A percentile compares a stretch with the other conserved stretches of the same genome.
Evolutionary conservation across 1,284 basidiomycete species (phyloP).

Genomic region (Phenoliferia sp.): DNA sequence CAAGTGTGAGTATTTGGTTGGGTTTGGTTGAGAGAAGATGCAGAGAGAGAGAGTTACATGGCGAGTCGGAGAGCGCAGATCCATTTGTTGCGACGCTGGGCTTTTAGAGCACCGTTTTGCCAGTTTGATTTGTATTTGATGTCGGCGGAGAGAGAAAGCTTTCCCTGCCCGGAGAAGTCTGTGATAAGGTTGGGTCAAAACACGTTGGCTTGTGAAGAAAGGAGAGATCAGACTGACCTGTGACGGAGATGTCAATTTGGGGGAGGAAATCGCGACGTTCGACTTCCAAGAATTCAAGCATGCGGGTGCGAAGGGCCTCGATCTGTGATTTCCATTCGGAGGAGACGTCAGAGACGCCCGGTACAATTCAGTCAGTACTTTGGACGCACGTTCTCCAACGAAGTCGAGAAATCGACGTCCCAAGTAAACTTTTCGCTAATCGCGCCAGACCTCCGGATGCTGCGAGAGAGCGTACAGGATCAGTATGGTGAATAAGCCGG

Average conservation of each 20-base stretch:
- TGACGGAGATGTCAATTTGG: conserved; percentile 39
- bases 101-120: conserved; percentile 70
- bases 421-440: conserved; percentile 64
- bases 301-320: conserved; percentile 67
- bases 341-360: too few relatives aligned
- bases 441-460: conserved; percentile 48
- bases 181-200: neutral
- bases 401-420: conserved; percentile 74
- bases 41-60: conserved; percentile 40
- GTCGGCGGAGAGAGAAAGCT: conserved; percentile 70
- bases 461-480: neutral
- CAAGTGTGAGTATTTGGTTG: neutral
- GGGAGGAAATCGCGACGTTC: conserved; percentile 43
- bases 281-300: conserved; percentile 70
- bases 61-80: conserved; percentile 75
- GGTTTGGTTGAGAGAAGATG: neutral
- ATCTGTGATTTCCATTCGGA: conserved; percentile 52
- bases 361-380: neutral
- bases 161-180: conserved; percentile 78
- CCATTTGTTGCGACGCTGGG: conserved; percentile 80
- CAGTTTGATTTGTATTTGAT: conserved; percentile 64
- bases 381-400: conserved; percentile 55
- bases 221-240: conserved; percentile 6
- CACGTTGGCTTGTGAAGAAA: conserved; percentile 46
- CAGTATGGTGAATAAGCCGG: neutral